A percentile compares a stretch with the other conserved stretches of the same genome.
Conservation (phyloP, 2,329 filamentous ascomycete genomes). For the Phialophora chinensis region DNA sequence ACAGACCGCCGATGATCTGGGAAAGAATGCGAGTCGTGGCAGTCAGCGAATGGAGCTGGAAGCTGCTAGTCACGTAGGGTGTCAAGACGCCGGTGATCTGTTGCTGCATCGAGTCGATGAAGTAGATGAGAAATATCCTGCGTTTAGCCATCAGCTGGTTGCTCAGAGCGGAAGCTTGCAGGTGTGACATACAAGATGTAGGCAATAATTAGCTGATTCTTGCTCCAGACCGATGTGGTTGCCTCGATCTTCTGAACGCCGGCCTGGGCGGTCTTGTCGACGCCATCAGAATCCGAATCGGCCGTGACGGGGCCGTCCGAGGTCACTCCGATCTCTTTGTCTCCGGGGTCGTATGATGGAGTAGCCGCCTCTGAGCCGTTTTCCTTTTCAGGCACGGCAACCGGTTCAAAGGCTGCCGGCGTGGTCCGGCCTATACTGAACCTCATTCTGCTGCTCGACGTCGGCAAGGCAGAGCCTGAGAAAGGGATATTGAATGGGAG, state of each 20-base stretch:
- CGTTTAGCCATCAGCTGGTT: conserved; percentile 43
- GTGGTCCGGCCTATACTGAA: conserved; percentile 13
- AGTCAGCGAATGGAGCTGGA: conserved; percentile 57
- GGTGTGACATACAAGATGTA: background rate
- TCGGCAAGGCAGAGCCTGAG: background rate
- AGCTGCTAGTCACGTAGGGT: conserved; percentile 60
- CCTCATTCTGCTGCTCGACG: conserved; percentile 12
- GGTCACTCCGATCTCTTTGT: background rate
- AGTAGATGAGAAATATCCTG: conserved; percentile 54
- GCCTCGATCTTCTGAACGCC: conserved; percentile 53
- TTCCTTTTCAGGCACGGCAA: conserved; percentile 1
- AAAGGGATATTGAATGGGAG: background rate
- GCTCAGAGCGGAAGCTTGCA: conserved; percentile 40
- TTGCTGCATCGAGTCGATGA: conserved; percentile 53
- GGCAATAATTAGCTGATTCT: conserved; percentile 25
- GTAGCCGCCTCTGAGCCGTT: conserved; percentile 11
- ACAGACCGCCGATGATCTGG: conserved; percentile 61
- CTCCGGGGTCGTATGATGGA: background rate
- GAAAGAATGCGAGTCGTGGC: conserved; percentile 61
- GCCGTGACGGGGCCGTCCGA: background rate
- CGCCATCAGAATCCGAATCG: conserved; percentile 14
- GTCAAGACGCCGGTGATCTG: conserved; percentile 52
- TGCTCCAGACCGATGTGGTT: conserved; percentile 49
- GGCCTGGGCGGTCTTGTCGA: conserved; percentile 41
- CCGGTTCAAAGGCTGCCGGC: conserved; percentile 7